A percentile compares a stretch with the other conserved stretches of the same genome.
phyloP scores from a whole-genome alignment of 106 monocot genomes.

The Ottelia alismoides region DNA sequence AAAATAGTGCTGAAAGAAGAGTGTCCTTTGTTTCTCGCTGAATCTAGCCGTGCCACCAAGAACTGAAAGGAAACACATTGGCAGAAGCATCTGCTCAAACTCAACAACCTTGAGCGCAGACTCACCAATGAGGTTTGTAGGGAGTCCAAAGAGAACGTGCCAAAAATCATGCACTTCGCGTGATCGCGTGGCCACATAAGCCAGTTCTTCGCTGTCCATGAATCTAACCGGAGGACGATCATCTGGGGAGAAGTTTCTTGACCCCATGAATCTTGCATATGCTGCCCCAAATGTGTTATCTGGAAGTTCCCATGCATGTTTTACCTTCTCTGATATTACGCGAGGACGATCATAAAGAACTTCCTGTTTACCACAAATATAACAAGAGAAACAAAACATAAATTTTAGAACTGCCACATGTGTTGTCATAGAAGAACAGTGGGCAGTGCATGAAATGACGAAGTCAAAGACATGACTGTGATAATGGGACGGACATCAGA shows the following conservation, averaged over 20 bases:
- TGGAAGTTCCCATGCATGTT: conserved; percentile 78
- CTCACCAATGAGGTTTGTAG: conserved; percentile 80
- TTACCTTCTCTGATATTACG: conserved; percentile 48
- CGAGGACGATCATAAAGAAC: conserved; percentile 66
- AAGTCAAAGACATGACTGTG: too few species aligned
- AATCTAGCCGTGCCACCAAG: conserved; percentile 87
- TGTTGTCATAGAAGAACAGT: too few species aligned
- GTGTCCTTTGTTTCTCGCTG: conserved; percentile 48
- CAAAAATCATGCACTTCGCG: conserved; percentile 97
- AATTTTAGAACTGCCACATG: too few species aligned
- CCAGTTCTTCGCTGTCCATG: conserved; percentile 82
- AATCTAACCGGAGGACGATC: conserved; percentile 89
- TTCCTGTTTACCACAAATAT: too few species aligned
- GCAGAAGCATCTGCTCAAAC: conserved; percentile 89
- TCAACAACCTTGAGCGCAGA: conserved; percentile 82
- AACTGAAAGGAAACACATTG: conserved; percentile 81
- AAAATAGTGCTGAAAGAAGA: conserved; percentile 65
- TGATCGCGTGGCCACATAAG: conserved; percentile 74
- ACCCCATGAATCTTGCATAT: conserved; percentile 93
- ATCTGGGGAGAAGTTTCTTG: conserved; percentile 89
- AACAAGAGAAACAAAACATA: too few species aligned
- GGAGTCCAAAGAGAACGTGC: conserved; percentile 79
- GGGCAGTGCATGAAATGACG: too few species aligned
- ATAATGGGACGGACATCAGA: too few species aligned
- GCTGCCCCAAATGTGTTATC: conserved; percentile 82